Conservation (phyloP, 768 basidiomycete species). For the Boletus insuetus region DNA sequence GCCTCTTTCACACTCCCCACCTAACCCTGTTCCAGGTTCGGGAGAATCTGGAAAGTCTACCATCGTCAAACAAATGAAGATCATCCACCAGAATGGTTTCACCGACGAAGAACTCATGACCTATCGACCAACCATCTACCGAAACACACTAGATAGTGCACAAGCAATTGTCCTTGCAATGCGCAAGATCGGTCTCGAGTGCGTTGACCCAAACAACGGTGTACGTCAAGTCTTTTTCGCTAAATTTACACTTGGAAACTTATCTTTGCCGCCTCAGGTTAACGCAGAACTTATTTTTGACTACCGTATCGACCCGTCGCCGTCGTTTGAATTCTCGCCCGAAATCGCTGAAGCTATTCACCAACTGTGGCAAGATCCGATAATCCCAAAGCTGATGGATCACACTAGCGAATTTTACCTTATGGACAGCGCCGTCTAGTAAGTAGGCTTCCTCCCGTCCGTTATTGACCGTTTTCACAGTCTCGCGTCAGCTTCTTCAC, state of each 20-base stretch:
- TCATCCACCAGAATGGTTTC: slow-evolving; percentile 93
- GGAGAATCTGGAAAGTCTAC: slow-evolving; percentile 95
- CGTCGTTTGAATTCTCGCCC: slow-evolving; percentile 48
- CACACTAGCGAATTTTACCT: slow-evolving; percentile 80
- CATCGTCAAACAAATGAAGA: slow-evolving; percentile 99
- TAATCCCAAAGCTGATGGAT: slow-evolving; percentile 50
- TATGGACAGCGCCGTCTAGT: slow-evolving; percentile 95
- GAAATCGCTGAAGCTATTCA: slow-evolving; percentile 69
- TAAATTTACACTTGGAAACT: neutral
- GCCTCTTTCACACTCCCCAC: slow-evolving; percentile 4
- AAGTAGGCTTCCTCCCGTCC: slow-evolving; percentile 29
- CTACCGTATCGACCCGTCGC: slow-evolving; percentile 44
- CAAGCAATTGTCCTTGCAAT: slow-evolving; percentile 84
- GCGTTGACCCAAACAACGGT: slow-evolving; percentile 62
- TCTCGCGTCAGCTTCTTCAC: slow-evolving; percentile 67
- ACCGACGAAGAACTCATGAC: slow-evolving; percentile 70
- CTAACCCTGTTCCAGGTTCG: slow-evolving; percentile 55
- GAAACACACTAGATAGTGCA: slow-evolving; percentile 85
- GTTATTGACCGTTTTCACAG: neutral
- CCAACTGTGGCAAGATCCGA: slow-evolving; percentile 68
- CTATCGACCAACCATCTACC: slow-evolving; percentile 77
- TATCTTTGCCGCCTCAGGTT: slow-evolving; percentile 27
- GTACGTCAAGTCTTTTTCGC: slow-evolving; percentile 8
- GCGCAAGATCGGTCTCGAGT: slow-evolving; percentile 82
- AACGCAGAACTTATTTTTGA: slow-evolving; percentile 63